These are phyloP conservation scores for Russula olivacea DNA, from an alignment of 768 basidiomycete genomes.

Conservation along the genomic window DNA sequence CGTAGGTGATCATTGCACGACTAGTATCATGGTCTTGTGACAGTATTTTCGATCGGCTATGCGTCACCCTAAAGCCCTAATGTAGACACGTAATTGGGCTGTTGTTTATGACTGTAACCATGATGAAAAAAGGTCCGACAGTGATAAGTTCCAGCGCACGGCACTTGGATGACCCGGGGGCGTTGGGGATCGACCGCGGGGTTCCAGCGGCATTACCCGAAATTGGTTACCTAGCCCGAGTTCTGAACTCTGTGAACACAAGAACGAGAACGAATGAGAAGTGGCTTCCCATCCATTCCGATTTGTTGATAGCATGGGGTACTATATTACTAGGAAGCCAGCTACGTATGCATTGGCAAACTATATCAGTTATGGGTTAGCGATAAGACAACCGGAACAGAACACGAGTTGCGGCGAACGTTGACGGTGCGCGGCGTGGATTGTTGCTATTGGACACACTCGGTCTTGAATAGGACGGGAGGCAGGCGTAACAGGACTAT, in stretches of 20 bases:
- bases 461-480: background rate
- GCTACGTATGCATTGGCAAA: background rate
- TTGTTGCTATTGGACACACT: constrained; percentile 1
- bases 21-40: background rate
- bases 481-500: background rate
- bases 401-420: background rate
- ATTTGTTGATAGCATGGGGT: background rate
- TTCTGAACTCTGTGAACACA: background rate
- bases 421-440: constrained; percentile 1
- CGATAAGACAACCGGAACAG: background rate
- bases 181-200: background rate
- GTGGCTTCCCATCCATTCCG: background rate
- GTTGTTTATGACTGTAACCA: background rate
- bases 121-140: background rate
- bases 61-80: background rate
- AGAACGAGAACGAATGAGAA: background rate
- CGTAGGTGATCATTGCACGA: background rate
- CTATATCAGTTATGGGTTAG: background rate
- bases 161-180: no score
- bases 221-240: background rate
- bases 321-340: background rate
- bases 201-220: background rate
- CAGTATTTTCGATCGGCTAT: background rate
- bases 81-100: background rate
- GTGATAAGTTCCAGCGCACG: background rate